A percentile compares a stretch with the other conserved stretches of the same genome.
Conservation (phyloP, 306 rosid species). For the Trifolium dubium region DNA sequence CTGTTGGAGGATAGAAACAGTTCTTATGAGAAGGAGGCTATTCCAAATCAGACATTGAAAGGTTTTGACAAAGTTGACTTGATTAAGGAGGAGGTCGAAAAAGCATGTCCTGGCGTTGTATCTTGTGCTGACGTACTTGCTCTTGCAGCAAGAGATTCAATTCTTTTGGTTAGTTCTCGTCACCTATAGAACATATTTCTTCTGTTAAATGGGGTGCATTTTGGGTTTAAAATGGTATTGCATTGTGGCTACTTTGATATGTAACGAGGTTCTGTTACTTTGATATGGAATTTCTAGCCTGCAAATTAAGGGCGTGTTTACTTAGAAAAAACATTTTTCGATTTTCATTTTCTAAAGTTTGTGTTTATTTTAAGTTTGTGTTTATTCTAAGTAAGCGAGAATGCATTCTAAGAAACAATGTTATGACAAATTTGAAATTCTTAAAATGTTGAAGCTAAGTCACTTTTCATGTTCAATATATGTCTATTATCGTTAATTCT, state of each 20-base stretch:
- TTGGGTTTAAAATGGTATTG: background rate
- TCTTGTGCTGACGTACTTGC: conserved; percentile 62
- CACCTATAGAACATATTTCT: conserved; percentile 6
- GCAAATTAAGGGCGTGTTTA: background rate
- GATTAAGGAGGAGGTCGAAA: conserved; percentile 61
- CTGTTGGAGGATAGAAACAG: conserved; percentile 58
- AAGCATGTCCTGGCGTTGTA: conserved; percentile 56
- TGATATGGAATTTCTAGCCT: background rate
- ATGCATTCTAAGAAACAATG: no score
- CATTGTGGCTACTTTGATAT: conserved; percentile 4
- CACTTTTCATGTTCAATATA: no score
- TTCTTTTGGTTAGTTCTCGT: conserved; percentile 55
- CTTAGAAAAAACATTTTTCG: background rate
- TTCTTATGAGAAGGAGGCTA: conserved; percentile 72
- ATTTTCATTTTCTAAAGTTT: no score
- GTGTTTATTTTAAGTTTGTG: no score
- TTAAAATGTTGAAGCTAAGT: no score
- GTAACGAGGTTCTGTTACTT: no score
- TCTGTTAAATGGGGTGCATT: conserved; percentile 19
- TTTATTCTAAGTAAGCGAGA: no score
- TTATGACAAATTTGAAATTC: no score
- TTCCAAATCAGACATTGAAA: conserved; percentile 66
- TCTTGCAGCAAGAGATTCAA: conserved; percentile 58
- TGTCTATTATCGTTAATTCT: no score
- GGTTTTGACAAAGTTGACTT: conserved; percentile 58